These are phyloP conservation scores for Sequoiadendron giganteum DNA, from an alignment of 75 land plant species.

Conservation along the genomic window DNA sequence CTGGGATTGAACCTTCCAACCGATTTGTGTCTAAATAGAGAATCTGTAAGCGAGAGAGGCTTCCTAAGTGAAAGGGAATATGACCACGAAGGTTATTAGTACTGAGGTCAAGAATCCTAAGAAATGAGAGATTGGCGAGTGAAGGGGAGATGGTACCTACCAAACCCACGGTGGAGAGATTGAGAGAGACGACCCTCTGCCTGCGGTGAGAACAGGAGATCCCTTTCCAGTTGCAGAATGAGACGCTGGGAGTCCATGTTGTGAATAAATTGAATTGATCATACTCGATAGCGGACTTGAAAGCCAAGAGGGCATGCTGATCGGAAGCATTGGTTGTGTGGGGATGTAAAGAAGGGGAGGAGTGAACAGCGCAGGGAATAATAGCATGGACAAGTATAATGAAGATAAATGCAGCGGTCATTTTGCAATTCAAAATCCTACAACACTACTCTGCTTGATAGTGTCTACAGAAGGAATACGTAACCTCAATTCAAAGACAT, in stretches of 20 bases:
- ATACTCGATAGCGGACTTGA: background rate
- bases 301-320: background rate
- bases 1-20: conserved; percentile 61
- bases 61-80: conserved; percentile 56
- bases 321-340: background rate
- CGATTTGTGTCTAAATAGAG: conserved; percentile 60
- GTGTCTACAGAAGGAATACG: too few species aligned
- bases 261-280: background rate
- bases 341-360: background rate
- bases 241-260: background rate
- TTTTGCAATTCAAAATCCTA: too few species aligned
- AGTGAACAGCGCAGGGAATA: background rate
- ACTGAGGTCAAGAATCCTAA: conserved; percentile 36
- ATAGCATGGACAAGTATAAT: background rate
- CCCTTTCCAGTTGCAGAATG: background rate
- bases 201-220: background rate
- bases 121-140: conserved; percentile 1
- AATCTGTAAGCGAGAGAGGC: conserved; percentile 43
- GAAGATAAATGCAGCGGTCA: too few species aligned
- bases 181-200: conserved; percentile 8
- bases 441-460: too few species aligned
- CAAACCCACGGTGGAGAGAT: conserved; percentile 10
- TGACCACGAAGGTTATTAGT: conserved; percentile 78
- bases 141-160: conserved; percentile 15
- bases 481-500: too few species aligned